A percentile compares a stretch with the other conserved stretches of the same genome.
Evolutionary conservation across 163 green algal species (phyloP).

Genomic region (Prototheca wickerhamii): DNA sequence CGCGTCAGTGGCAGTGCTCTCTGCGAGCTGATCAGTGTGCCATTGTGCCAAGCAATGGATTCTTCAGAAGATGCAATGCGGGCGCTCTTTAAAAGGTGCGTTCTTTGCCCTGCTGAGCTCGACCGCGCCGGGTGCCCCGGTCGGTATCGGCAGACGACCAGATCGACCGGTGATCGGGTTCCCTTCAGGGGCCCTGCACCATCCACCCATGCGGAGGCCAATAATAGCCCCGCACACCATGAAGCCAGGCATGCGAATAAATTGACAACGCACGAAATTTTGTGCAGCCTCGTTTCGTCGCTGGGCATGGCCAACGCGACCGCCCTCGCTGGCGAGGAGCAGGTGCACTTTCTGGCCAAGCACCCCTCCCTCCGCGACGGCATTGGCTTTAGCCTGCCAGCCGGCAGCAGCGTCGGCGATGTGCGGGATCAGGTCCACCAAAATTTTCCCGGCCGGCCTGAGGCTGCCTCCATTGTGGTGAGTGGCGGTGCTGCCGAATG

Average conservation of each 20-base stretch:
- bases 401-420: conserved; percentile 8
- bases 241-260: not conserved
- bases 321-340: not conserved
- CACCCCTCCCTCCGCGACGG: conserved; percentile 3
- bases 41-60: too few species aligned
- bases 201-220: not conserved
- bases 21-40: too few species aligned
- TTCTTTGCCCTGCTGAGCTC: too few species aligned
- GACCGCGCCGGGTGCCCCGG: too few species aligned
- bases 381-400: conserved; percentile 7
- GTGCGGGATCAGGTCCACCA: conserved; percentile 11
- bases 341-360: conserved; percentile 16
- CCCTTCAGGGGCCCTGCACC: too few species aligned
- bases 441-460: conserved; percentile 14
- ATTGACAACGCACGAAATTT: not conserved
- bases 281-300: not conserved
- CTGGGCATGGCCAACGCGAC: not conserved
- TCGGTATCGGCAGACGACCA: too few species aligned
- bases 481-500: not conserved
- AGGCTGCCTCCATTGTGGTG: conserved; percentile 13
- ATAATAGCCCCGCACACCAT: not conserved
- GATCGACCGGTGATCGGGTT: too few species aligned
- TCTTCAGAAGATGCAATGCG: too few species aligned
- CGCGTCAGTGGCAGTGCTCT: too few species aligned
- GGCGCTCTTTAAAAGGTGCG: not conserved